Base-by-base conservation (phyloP, 495 filamentous ascomycete genomes). In the Darksidea phi region DNA sequence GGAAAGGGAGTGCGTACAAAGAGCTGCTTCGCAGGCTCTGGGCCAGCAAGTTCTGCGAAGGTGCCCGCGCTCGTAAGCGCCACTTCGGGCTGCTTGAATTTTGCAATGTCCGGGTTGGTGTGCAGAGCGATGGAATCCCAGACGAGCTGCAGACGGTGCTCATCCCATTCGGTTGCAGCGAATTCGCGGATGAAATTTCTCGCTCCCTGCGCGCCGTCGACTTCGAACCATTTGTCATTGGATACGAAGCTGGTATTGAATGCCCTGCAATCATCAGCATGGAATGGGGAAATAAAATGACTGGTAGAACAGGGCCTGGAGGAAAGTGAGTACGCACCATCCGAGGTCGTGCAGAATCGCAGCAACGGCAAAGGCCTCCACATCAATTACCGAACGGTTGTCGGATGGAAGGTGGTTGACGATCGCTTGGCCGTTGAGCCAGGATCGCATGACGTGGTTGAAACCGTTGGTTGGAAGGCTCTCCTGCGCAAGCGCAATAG, bases 281-380 rank as follows among this genome's bases (percentile, higher is more conserved):
- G 15, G 36, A 15, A 7, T 38, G 36, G 7, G 36, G 15, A 15
- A 15, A 15, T 38, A 38, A 8, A 38, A 7, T 7, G 36, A 8
- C 8, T 38, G 36, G 36, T 38, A 38, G 7, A 15, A 38, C 36
- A 7, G 36, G 7, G 15, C 15, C 36, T 38, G 8, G 7, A 15
- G 8, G 36, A 8, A 38, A 15, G 36, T 7, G 15, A 38, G 36
- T n/a, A n/a, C 36, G 7, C 15, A 59, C 64, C 59, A 67, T 18
- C 71, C 74, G 2, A 75, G 52, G 59, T 76, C 76, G 59, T 77
- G 74, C 46, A 78, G 54, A 8, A 77, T 54, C 12, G 71, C 66
- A 2, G 56, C 63, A 3, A 76, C 24, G 49, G 70, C 74, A 54
- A 70, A 70, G 43, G 66, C 68, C 60, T 78, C 76, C 3, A 57